Percentiles rank a stretch among this genome's conserved stretches.
Conservation (phyloP, 768 basidiomycete genomes). For the Hemileccinum impolitum region DNA sequence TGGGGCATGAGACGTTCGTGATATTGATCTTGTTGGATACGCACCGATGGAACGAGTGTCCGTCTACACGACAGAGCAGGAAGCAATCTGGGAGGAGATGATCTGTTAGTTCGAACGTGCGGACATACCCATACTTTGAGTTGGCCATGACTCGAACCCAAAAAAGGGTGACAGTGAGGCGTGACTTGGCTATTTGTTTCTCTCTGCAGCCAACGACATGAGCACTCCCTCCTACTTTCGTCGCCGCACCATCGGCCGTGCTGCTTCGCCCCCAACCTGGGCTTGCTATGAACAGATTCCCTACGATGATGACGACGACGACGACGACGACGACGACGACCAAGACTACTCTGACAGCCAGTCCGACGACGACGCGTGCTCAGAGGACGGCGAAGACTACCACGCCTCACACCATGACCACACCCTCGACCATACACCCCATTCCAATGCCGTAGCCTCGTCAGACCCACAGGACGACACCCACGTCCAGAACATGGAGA, state of each 20-base stretch:
- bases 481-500: slow-evolving; percentile 51
- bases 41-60: slow-evolving; percentile 91
- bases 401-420: slow-evolving; percentile 24
- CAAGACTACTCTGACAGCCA: slow-evolving; percentile 54
- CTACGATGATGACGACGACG: slow-evolving; percentile 54
- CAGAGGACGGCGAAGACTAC: slow-evolving; percentile 74
- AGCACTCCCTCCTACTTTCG: slow-evolving; percentile 41
- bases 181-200: too few relatives aligned
- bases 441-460: neutral
- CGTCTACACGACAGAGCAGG: slow-evolving; percentile 85
- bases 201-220: slow-evolving; percentile 5
- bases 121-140: slow-evolving; percentile 89
- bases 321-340: slow-evolving; percentile 52
- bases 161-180: slow-evolving; percentile 12
- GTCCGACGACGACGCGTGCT: slow-evolving; percentile 57
- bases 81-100: slow-evolving; percentile 78
- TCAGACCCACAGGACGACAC: slow-evolving; percentile 40
- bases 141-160: slow-evolving; percentile 65
- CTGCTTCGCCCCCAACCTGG: slow-evolving; percentile 83
- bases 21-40: slow-evolving; percentile 5
- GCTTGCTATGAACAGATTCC: slow-evolving; percentile 90
- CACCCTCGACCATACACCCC: slow-evolving; percentile 26
- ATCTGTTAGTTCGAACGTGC: slow-evolving; percentile 86
- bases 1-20: neutral
- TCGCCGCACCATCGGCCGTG: slow-evolving; percentile 72